Percentiles rank a stretch among this genome's conserved stretches.
Evolutionary conservation across 2,329 filamentous ascomycete genomes (phyloP).

Genomic region (Epichloe hybrida): DNA sequence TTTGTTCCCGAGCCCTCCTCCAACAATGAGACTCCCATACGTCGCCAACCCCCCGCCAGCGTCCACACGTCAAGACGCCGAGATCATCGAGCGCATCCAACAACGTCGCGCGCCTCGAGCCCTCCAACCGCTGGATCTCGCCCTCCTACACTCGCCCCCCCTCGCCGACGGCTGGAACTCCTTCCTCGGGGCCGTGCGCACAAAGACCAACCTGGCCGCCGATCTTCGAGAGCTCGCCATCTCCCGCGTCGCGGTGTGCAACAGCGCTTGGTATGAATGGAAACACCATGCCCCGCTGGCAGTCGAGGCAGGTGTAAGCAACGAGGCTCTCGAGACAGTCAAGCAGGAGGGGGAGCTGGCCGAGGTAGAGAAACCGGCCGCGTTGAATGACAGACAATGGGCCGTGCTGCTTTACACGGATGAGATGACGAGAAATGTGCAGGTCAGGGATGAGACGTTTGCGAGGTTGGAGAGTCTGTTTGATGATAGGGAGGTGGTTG

Average conservation of each 20-base stretch:
- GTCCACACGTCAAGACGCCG: constrained; percentile 31
- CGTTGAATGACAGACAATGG: constrained; percentile 46
- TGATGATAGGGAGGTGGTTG: constrained; percentile 59
- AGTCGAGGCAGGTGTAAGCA: constrained; percentile 40
- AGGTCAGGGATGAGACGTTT: constrained; percentile 58
- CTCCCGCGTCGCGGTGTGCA: constrained; percentile 66
- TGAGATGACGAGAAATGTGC: constrained; percentile 67
- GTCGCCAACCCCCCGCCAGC: constrained; percentile 38
- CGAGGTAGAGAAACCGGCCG: constrained; percentile 15
- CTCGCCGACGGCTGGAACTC: constrained; percentile 66
- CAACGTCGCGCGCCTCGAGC: constrained; percentile 55
- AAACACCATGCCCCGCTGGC: constrained; percentile 60
- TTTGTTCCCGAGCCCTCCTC: too few relatives aligned
- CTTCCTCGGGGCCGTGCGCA: constrained; percentile 51
- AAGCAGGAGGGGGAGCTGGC: constrained; percentile 18
- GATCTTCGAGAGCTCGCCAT: constrained; percentile 66
- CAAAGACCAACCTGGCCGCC: constrained; percentile 33
- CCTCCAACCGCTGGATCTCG: constrained; percentile 61
- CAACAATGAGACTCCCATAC: constrained; percentile 55
- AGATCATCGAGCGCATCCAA: constrained; percentile 49
- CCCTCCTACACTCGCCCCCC: constrained; percentile 64
- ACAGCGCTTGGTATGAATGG: constrained; percentile 80
- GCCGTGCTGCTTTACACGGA: constrained; percentile 63
- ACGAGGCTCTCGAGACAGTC: constrained; percentile 33
- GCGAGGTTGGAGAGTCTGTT: constrained; percentile 46